Conservation (phyloP, 148 eudicot species). For the Rhododendron molle region DNA sequence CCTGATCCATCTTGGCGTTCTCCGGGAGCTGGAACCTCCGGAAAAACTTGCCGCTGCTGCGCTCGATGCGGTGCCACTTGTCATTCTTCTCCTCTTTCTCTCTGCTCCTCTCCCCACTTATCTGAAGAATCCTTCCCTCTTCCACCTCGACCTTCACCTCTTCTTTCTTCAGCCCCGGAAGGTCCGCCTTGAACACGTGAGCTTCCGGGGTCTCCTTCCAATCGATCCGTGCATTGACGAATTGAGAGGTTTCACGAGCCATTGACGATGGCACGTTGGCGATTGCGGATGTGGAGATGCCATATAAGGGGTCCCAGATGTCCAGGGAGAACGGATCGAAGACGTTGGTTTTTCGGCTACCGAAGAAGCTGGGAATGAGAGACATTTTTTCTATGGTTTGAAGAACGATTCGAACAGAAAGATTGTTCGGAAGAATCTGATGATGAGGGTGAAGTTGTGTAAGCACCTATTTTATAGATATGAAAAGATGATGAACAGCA, state of each 20-base stretch:
- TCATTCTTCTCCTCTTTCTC: constrained; percentile 8
- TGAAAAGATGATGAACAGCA: not conserved
- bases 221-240: not conserved
- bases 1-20: constrained; percentile 2
- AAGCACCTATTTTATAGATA: not conserved
- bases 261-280: not conserved
- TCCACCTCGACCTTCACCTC: constrained; percentile 6
- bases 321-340: not conserved
- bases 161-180: constrained; percentile 2
- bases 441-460: not conserved
- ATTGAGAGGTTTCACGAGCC: constrained; percentile 2
- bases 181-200: constrained; percentile 3
- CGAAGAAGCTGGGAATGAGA: constrained; percentile 7
- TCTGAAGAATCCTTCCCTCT: constrained; percentile 1
- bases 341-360: not conserved
- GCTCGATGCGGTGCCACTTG: constrained; percentile 6
- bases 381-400: not conserved
- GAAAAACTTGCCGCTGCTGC: not conserved
- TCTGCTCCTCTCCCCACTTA: constrained; percentile 8
- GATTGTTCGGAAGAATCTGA: not conserved
- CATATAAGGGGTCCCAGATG: not conserved
- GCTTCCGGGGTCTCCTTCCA: constrained; percentile 8
- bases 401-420: not conserved
- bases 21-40: not conserved
- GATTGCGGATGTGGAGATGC: not conserved